phyloP scores from a whole-genome alignment of 805 yeast genomes.

The Kockiozyma suomiensis region DNA sequence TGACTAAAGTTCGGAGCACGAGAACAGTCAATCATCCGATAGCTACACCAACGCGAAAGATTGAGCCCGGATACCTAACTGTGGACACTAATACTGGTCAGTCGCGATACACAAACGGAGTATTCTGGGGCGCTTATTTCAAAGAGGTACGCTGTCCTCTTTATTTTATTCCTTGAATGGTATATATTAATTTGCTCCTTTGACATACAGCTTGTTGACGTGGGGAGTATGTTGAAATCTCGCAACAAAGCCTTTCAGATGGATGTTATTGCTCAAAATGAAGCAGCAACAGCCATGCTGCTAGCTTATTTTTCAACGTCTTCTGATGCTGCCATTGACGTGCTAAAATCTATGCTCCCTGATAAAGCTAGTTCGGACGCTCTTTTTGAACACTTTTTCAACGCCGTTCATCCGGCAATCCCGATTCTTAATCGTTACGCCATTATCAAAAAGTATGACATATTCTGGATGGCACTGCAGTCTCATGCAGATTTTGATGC shows the following conservation, averaged over 20 bases:
- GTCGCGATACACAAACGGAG: constrained; percentile 28
- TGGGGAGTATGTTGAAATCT: constrained; percentile 18
- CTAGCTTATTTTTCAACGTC: constrained; percentile 8
- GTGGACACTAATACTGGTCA: constrained; percentile 19
- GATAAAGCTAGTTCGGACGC: constrained; percentile 14
- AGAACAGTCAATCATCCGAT: neutral
- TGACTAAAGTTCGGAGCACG: neutral
- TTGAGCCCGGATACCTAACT: constrained; percentile 22
- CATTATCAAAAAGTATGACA: constrained; percentile 5
- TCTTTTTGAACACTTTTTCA: constrained; percentile 17
- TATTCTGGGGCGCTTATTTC: constrained; percentile 30
- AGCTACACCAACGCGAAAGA: neutral
- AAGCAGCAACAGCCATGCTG: constrained; percentile 12
- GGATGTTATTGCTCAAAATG: constrained; percentile 17
- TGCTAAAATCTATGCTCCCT: constrained; percentile 13
- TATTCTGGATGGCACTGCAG: constrained; percentile 13
- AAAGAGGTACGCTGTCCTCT: constrained; percentile 23
- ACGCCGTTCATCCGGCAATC: constrained; percentile 23
- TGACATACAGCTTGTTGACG: constrained; percentile 21
- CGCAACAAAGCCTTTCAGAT: constrained; percentile 10
- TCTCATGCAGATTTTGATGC: neutral
- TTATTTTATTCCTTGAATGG: neutral
- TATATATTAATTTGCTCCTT: neutral
- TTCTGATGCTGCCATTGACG: constrained; percentile 6
- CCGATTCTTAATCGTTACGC: constrained; percentile 14